These are phyloP conservation scores for Pythium oligandrum DNA, from an alignment of 352 stramenopile genomes.

Conservation along the genomic window DNA sequence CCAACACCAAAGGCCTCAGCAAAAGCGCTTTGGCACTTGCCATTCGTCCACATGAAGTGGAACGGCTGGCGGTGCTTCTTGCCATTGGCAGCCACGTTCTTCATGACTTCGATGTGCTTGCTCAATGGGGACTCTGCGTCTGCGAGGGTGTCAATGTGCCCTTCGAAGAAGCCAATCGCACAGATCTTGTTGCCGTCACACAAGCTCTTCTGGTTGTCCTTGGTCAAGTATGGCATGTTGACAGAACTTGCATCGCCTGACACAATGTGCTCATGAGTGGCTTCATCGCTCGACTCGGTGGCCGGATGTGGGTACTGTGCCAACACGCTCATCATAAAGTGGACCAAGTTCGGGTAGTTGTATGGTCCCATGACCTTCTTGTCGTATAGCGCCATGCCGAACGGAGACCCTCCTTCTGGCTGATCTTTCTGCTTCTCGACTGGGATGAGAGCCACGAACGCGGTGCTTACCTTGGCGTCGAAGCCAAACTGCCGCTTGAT, in stretches of 20 bases:
- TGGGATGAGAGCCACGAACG: conserved; percentile 43
- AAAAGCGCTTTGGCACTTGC: conserved; percentile 68
- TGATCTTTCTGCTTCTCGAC: conserved; percentile 22
- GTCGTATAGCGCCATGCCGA: conserved; percentile 60
- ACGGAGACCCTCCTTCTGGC: conserved; percentile 28
- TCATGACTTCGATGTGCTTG: conserved; percentile 37
- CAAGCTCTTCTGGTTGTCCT: conserved; percentile 40
- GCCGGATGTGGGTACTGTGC: conserved; percentile 54
- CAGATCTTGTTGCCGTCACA: conserved; percentile 68
- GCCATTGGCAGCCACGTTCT: conserved; percentile 38
- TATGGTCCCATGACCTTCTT: conserved; percentile 65
- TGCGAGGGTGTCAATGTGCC: conserved; percentile 40
- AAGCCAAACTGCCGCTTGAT: conserved; percentile 64
- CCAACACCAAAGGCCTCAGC: conserved; percentile 64
- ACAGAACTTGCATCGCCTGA: neutral
- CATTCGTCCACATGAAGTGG: conserved; percentile 73
- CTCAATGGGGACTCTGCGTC: conserved; percentile 36
- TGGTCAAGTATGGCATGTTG: conserved; percentile 51
- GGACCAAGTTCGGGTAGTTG: conserved; percentile 62
- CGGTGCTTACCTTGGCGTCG: conserved; percentile 24
- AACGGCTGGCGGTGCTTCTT: conserved; percentile 54
- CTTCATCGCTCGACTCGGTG: conserved; percentile 10
- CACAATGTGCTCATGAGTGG: neutral
- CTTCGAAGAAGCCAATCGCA: conserved; percentile 71
- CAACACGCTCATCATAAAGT: conserved; percentile 61